Evolutionary conservation across 306 rosid species (phyloP).

Genomic region (Malus orientalis): DNA sequence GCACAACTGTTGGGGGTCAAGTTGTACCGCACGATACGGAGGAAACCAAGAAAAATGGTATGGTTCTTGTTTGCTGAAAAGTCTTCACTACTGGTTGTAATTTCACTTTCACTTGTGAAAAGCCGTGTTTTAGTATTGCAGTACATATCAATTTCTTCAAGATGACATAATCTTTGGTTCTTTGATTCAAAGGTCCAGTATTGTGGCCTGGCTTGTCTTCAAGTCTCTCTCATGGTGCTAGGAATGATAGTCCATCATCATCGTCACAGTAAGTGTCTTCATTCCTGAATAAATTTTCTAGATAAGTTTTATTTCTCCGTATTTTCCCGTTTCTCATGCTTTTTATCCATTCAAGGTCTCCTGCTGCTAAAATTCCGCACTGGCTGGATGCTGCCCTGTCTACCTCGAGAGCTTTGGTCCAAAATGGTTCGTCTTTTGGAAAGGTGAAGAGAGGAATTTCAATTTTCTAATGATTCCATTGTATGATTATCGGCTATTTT

Average conservation of each 20-base stretch:
- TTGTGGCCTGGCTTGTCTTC: conserved; percentile 41
- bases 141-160: background rate
- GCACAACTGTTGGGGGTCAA: conserved; percentile 10
- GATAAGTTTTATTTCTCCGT: background rate
- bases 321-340: background rate
- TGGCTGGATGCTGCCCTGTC: conserved; percentile 22
- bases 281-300: background rate
- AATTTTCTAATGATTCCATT: background rate
- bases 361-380: conserved; percentile 18
- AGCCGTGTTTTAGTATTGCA: background rate
- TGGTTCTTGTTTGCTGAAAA: background rate
- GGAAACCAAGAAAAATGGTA: conserved; percentile 35
- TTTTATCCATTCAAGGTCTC: conserved; percentile 21
- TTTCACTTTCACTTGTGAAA: background rate
- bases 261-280: conserved; percentile 6
- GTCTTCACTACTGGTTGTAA: background rate
- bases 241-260: background rate
- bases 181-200: conserved; percentile 19
- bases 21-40: conserved; percentile 19
- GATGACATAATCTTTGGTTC: background rate
- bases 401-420: conserved; percentile 1
- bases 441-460: conserved; percentile 20
- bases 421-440: conserved; percentile 16
- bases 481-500: background rate
- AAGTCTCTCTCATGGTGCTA: conserved; percentile 2